phyloP scores from a whole-genome alignment of 2,329 filamentous ascomycete species.

The Exophiala calicioides region DNA sequence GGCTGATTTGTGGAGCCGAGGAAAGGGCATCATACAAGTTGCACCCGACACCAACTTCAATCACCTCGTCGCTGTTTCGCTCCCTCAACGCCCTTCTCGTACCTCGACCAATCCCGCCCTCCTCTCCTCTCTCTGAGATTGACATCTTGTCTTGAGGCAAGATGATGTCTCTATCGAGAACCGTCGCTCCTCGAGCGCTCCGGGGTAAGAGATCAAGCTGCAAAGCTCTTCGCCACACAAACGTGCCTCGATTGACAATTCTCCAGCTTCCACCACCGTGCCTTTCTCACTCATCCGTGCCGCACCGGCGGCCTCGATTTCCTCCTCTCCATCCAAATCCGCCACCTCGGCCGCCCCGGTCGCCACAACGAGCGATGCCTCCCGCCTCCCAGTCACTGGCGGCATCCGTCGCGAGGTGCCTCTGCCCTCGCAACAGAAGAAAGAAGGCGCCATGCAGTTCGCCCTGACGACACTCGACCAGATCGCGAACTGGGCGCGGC shows the following conservation, averaged over 20 bases:
- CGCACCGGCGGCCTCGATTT: conserved; percentile 42
- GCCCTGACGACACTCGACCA: conserved; percentile 57
- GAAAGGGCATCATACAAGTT: conserved; percentile 22
- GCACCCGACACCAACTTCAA: conserved; percentile 12
- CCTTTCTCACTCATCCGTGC: conserved; percentile 38
- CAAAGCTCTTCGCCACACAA: conserved; percentile 28
- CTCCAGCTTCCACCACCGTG: conserved; percentile 32
- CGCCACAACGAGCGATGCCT: conserved; percentile 39
- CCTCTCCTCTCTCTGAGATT: conserved; percentile 12
- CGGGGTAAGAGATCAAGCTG: conserved; percentile 47
- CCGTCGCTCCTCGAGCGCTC: conserved; percentile 56
- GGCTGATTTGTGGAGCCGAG: conserved; percentile 6
- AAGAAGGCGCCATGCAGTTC: conserved; percentile 55
- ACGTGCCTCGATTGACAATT: conserved; percentile 3
- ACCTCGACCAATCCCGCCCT: conserved; percentile 35
- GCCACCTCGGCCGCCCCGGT: conserved; percentile 44
- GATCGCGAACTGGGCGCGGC: conserved; percentile 79
- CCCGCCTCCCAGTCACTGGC: conserved; percentile 37
- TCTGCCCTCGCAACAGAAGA: conserved; percentile 52
- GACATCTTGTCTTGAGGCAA: conserved; percentile 26
- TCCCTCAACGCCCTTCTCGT: conserved; percentile 26
- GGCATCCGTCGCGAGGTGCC: conserved; percentile 51
- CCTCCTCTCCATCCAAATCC: conserved; percentile 43
- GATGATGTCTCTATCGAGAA: conserved; percentile 56
- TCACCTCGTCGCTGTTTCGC: conserved; percentile 4